Evolutionary conservation across 768 basidiomycete species (phyloP).

Genomic region (Lentinula sp.): DNA sequence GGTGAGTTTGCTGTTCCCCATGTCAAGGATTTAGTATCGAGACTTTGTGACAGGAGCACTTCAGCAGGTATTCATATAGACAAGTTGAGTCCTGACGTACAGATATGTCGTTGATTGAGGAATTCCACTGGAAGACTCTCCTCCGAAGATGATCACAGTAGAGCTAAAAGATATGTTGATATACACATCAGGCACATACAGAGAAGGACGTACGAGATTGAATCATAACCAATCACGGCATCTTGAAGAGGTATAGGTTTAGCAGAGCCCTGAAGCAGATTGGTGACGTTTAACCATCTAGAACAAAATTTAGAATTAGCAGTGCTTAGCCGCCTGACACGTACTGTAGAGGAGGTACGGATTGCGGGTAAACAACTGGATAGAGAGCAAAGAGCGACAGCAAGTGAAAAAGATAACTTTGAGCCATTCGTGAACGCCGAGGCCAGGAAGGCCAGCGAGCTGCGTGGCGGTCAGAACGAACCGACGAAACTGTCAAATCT

Average conservation of each 20-base stretch:
- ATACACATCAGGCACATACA: not conserved
- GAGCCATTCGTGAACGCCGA: slow-evolving; percentile 23
- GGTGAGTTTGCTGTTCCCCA: slow-evolving; percentile 60
- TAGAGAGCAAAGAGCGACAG: slow-evolving; percentile 16
- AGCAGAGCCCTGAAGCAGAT: slow-evolving; percentile 45
- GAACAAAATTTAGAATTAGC: slow-evolving; percentile 22
- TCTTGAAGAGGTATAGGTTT: slow-evolving; percentile 62
- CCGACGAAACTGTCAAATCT: not conserved
- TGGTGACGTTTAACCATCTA: slow-evolving; percentile 64
- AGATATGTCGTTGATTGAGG: slow-evolving; percentile 61
- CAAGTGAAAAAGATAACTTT: slow-evolving; percentile 18
- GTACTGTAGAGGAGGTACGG: slow-evolving; percentile 52
- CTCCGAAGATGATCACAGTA: slow-evolving; percentile 68
- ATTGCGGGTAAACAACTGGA: not conserved
- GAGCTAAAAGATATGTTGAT: slow-evolving; percentile 25
- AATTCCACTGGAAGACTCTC: slow-evolving; percentile 61
- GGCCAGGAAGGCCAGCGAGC: slow-evolving; percentile 8
- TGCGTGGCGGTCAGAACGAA: slow-evolving; percentile 2
- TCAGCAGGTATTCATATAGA: slow-evolving; percentile 3
- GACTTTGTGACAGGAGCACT: slow-evolving; percentile 28
- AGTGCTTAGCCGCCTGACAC: slow-evolving; percentile 10
- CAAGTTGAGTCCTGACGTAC: slow-evolving; percentile 30
- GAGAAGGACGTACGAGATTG: slow-evolving; percentile 23
- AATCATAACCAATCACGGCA: slow-evolving; percentile 62
- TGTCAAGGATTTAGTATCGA: slow-evolving; percentile 52